Evolutionary conservation across 2,329 filamentous ascomycete species (phyloP), one percentile per base, ranked within the genome.

Genomic region (Fusarium azukiicola): DNA sequence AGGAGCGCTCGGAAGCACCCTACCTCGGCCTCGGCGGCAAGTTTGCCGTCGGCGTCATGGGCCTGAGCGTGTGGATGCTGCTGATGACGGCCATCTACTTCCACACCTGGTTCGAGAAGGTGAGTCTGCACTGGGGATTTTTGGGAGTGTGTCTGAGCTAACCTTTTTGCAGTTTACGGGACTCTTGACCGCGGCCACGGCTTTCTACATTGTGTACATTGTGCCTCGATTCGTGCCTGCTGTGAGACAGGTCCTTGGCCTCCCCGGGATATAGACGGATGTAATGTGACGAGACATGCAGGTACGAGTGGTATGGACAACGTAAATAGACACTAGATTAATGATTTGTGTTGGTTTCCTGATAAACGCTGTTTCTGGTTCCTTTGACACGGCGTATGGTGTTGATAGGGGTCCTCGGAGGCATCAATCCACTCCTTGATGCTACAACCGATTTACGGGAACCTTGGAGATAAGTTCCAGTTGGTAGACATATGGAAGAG

Each of bases 21-120:
- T 80, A 82, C 64, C 85, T 92, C 72, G 89, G 90, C 6, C 79
- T 92, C 67, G 88, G 91, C 13, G 88, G 88, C 81, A 89, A 93
- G 90, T 88, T 95, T 79, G 92, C 94, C 77, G 87, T 91, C 36
- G 91, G 84, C 0, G 93, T 99, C 38, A 92, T 95, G 23, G 94
- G 87, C 1, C 83, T 99, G 84, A 96, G 95, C 84, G 93, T 95
- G 90, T 99, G 98, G 96, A 99, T 99, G 98, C 87, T 99, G 85
- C 91, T 99, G 76, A 99, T 99, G 98, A 99, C 98, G 52, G 97
- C 97, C 5, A 97, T 98, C 50, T 99, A 97, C 91, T 99, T 99
- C 84, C 98, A 99, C 87, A 99, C 98, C 1, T 99, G 97, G 97
- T 95, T 98, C 83, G 98, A 99, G 90, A 99, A 99, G 95, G 95